Evolutionary conservation across 306 rosid genomes (phyloP), one percentile per base, ranked within the genome.

Genomic region (Prinsepia uniflora): DNA sequence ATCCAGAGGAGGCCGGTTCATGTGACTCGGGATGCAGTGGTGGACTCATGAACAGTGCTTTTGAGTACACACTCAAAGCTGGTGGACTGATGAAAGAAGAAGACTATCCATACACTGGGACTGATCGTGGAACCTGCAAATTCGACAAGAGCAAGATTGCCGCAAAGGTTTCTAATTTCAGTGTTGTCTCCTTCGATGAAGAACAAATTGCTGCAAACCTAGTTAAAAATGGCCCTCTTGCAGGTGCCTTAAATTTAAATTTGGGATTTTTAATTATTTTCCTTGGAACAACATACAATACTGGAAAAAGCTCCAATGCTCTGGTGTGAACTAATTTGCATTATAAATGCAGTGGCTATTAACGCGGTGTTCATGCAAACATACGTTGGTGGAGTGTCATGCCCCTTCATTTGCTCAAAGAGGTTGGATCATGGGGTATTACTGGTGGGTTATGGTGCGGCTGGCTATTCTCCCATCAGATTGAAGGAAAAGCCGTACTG

Each of bases 281-380:
- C 12, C 55, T 0, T 63, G 7, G 36, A 30, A 30, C 36, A 30
- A 3, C 36, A 30, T 30, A 30, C 36, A 30, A 30, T 30, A 30
- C 36, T 30, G 70, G 14, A 7, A 5, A 13, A 30, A 46, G 55
- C 8, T 24, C 20, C 14, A 3, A 17, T 1, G 10, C 55, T 18
- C 46, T 40, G n/a, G 18, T 17, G 7, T 41, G 15, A 36, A 74
- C 62, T 39, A 7, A 11, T 20, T 55, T 50, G 2, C 22, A 39
- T 67, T 71, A 48, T 45, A 49, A 67, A 68, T 18, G 84, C 92
- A 89, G 99, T 95, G 82, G 97, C 96, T 60, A 91, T 95, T 75
- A 95, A 95, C 61, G 96, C 99, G 9, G 99, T 83, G 66, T 95
- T 75, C 77, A 95, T 95, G 99, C 99, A 95, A 73, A 91, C 99